Conservation (phyloP, 2,329 filamentous ascomycete genomes). For the Xylaria sp. region DNA sequence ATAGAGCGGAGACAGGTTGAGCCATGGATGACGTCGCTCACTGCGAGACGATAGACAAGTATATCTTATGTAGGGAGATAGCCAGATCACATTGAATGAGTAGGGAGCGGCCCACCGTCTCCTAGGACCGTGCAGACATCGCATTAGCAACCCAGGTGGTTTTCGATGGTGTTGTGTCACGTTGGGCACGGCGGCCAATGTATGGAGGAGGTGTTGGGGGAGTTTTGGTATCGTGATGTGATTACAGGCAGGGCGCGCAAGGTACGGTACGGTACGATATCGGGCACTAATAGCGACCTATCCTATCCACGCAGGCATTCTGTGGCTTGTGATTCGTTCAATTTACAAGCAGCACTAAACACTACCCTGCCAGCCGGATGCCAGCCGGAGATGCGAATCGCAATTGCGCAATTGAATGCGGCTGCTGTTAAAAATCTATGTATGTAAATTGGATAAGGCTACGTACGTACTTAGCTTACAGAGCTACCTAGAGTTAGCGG, state of each 20-base stretch:
- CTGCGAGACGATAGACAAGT: background rate
- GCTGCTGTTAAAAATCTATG: background rate
- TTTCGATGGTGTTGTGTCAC: background rate
- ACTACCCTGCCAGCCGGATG: conserved; percentile 20
- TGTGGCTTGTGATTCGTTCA: conserved; percentile 14
- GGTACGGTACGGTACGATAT: background rate
- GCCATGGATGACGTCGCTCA: conserved; percentile 5
- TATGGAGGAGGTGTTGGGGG: background rate
- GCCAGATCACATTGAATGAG: background rate
- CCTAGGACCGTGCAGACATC: background rate
- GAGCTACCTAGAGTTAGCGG: too few species aligned
- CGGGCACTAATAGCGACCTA: background rate
- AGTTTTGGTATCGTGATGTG: background rate
- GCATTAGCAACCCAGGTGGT: background rate
- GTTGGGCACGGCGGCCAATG: conserved; percentile 4
- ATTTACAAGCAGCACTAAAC: background rate
- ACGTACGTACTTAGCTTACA: too few species aligned
- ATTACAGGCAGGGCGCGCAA: background rate
- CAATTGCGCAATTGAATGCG: background rate
- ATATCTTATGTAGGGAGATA: background rate
- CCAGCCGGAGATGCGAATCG: conserved; percentile 23
- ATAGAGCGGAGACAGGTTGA: background rate
- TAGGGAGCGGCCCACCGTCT: background rate
- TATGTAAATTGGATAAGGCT: too few species aligned
- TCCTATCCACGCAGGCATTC: background rate